Evolutionary conservation across 2,329 filamentous ascomycete species (phyloP).

Genomic region (Botrytis cinerea): DNA sequence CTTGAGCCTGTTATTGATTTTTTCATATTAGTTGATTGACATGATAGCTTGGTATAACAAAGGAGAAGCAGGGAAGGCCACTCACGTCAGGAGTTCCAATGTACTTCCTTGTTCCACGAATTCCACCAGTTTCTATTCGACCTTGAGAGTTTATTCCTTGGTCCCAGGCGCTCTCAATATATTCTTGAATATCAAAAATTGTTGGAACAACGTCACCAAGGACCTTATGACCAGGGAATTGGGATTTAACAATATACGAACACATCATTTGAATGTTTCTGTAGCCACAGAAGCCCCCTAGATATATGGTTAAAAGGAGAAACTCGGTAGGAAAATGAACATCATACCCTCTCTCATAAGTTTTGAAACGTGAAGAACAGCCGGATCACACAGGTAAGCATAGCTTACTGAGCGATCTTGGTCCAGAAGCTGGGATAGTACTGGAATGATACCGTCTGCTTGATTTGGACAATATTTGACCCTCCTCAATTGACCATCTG

Average conservation of each 20-base stretch:
- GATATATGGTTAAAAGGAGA: conserved; percentile 8
- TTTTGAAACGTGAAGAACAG: conserved; percentile 79
- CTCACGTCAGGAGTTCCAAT: conserved; percentile 87
- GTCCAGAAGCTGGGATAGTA: conserved; percentile 63
- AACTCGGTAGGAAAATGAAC: neutral
- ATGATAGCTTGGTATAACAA: neutral
- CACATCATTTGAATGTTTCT: conserved; percentile 91
- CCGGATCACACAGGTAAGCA: conserved; percentile 78
- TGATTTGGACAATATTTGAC: conserved; percentile 51
- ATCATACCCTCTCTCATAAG: conserved; percentile 68
- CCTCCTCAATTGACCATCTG: conserved; percentile 47
- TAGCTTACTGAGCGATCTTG: conserved; percentile 64
- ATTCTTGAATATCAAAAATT: conserved; percentile 80
- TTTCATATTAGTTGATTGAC: neutral
- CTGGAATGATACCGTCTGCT: conserved; percentile 57
- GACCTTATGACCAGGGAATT: conserved; percentile 56
- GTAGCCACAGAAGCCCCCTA: conserved; percentile 90
- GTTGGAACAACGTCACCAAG: conserved; percentile 67
- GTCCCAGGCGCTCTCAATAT: conserved; percentile 89
- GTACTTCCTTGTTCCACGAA: conserved; percentile 87
- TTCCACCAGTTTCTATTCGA: conserved; percentile 79
- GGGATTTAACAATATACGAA: conserved; percentile 70
- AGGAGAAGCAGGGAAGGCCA: neutral
- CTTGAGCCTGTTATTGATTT: conserved; percentile 62
- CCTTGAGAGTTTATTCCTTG: conserved; percentile 75